Evolutionary conservation across 1,284 basidiomycete genomes (phyloP), one percentile per base, ranked within the genome.

Genomic region (Naganishia cerealis): DNA sequence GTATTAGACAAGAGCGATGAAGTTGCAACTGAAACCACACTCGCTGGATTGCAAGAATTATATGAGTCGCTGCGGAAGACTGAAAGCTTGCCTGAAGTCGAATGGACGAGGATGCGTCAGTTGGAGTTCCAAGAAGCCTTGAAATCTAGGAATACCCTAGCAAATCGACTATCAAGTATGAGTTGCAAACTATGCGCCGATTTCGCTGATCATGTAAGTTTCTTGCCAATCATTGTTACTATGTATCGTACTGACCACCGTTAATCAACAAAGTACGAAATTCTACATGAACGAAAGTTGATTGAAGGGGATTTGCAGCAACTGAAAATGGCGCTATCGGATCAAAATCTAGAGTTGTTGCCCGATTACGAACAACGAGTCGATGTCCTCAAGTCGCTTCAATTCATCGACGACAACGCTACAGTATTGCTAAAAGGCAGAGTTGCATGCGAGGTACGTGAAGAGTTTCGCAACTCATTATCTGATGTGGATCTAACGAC

Each of bases 291-390:
- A 69, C 87, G 89, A 75, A 92, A 90, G 76, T 76, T 86, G 10
- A 81, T 98, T 48, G 85, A 87, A 71, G 84, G 84, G 29, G 88
- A 88, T 71, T 89, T 99, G 69, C 87, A 86, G 4, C 79, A 84
- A 40, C 84, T 96, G 59, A 92, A 90, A 75, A 81, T 90, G 56
- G 87, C 88, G 1, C 86, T 97, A 36, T 96, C 93, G 15, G 94
- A 98, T 76, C 92, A 99, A 78, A 99, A 99, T 76, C 83, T 99
- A 70, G 96, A 97, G 76, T 85, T 99, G 52, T 86, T 99, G 54
- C 96, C 96, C 0, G 96, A 99, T 78, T 99, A 98, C 80, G 91
- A 98, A 77, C 92, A 94, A 77, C 86, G 95, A 29, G 88, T 99
- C 29, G 87, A 87, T 39, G 95, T 99, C 0, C 85, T 99, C 56